Conservation (phyloP, 2,329 filamentous ascomycete genomes). For the Diaporthe citri region DNA sequence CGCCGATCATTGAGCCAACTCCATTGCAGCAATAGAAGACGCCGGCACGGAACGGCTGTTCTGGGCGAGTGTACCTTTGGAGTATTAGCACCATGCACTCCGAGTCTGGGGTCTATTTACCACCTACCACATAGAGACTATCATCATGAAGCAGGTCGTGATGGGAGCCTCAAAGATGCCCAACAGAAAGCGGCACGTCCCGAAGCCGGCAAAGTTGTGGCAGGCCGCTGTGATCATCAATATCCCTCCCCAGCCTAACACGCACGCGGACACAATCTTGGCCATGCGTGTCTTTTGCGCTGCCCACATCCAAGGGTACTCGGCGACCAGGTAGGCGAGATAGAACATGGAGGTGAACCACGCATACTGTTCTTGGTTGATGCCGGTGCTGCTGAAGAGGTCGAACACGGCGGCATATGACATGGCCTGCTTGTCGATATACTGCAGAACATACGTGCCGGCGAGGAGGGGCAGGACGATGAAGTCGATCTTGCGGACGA, state of each 20-base stretch:
- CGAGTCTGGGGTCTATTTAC: fast-evolving
- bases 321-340: conserved; percentile 59
- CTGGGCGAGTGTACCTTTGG: conserved; percentile 55
- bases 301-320: conserved; percentile 53
- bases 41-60: conserved; percentile 61
- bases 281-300: conserved; percentile 52
- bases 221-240: conserved; percentile 58
- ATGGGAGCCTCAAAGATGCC: conserved; percentile 62
- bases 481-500: conserved; percentile 62
- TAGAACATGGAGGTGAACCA: conserved; percentile 71
- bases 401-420: conserved; percentile 69
- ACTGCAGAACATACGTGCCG: conserved; percentile 64
- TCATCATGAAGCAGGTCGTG: conserved; percentile 63
- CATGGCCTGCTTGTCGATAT: conserved; percentile 68
- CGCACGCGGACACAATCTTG: conserved; percentile 50
- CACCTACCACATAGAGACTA: conserved; percentile 60
- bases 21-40: conserved; percentile 57
- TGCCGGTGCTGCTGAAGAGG: conserved; percentile 61
- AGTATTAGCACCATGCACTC: background rate
- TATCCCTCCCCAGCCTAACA: conserved; percentile 53
- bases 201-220: conserved; percentile 56
- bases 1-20: conserved; percentile 53
- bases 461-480: conserved; percentile 64
- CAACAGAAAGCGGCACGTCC: conserved; percentile 58
- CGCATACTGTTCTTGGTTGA: conserved; percentile 61